These are phyloP conservation scores for Pseudonitzschia pungens DNA, from an alignment of 108 stramenopile species.

Conservation along the genomic window DNA sequence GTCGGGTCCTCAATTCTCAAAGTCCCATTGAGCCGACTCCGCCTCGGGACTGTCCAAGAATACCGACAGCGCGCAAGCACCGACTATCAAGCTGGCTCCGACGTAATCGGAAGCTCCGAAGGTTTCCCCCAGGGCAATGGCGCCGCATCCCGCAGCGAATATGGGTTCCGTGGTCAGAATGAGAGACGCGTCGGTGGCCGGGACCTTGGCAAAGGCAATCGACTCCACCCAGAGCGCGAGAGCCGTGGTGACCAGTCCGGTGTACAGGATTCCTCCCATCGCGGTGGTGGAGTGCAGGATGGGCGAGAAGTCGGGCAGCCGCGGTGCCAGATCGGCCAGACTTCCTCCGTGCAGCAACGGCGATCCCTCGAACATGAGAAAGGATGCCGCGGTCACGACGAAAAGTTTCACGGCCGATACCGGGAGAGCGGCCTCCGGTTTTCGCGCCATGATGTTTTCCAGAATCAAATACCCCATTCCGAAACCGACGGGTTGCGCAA, in stretches of 20 bases:
- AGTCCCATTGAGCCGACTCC: neutral
- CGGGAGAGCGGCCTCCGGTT: conserved; percentile 63
- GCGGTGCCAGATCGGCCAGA: conserved; percentile 22
- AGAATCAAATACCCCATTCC: conserved; percentile 71
- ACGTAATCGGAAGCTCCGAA: conserved; percentile 67
- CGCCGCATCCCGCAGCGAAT: conserved; percentile 60
- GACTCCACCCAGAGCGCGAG: conserved; percentile 70
- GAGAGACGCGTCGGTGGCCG: conserved; percentile 70
- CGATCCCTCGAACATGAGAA: conserved; percentile 50
- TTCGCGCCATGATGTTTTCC: conserved; percentile 61
- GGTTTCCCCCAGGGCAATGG: conserved; percentile 62
- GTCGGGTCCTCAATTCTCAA: too few relatives aligned
- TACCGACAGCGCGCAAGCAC: conserved; percentile 59
- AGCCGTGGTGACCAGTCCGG: conserved; percentile 70
- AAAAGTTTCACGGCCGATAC: conserved; percentile 60
- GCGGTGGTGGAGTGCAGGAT: conserved; percentile 56
- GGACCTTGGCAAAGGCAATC: conserved; percentile 64
- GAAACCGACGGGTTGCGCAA: conserved; percentile 80
- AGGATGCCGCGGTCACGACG: conserved; percentile 51
- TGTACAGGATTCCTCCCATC: conserved; percentile 61
- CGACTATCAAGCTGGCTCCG: conserved; percentile 64
- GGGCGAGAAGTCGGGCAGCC: conserved; percentile 57
- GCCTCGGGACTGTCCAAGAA: conserved; percentile 34
- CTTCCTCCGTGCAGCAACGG: conserved; percentile 35
- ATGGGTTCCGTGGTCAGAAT: conserved; percentile 78